Conservation (phyloP, 1,284 basidiomycete genomes). For the Cutaneotrichosporon sp. region DNA sequence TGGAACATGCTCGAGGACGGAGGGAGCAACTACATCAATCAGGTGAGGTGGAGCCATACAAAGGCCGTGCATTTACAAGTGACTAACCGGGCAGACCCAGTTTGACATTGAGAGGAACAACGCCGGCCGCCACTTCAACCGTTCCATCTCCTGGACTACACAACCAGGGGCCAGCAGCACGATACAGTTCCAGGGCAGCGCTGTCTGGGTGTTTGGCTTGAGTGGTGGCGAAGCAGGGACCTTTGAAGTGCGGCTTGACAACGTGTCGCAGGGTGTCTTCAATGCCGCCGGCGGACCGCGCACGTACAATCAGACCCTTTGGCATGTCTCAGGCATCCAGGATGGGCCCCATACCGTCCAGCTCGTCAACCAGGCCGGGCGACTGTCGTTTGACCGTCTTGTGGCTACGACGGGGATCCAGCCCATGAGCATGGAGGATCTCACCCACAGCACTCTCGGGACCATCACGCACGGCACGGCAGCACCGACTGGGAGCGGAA, state of each 20-base stretch:
- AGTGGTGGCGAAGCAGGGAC: slow-evolving; percentile 25
- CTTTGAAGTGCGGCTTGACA: slow-evolving; percentile 33
- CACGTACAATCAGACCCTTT: slow-evolving; percentile 33
- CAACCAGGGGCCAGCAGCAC: slow-evolving; percentile 20
- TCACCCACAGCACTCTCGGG: background rate
- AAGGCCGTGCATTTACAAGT: background rate
- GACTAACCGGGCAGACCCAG: slow-evolving; percentile 19
- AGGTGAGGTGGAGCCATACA: slow-evolving; percentile 21
- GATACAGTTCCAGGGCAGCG: slow-evolving; percentile 27
- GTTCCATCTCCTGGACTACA: slow-evolving; percentile 34
- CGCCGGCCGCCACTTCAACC: slow-evolving; percentile 20
- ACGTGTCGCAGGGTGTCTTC: slow-evolving; percentile 23
- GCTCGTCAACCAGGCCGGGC: slow-evolving; percentile 23
- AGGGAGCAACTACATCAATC: slow-evolving; percentile 32
- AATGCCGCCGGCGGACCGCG: slow-evolving; percentile 22
- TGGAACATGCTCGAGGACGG: slow-evolving; percentile 41
- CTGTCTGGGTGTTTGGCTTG: slow-evolving; percentile 33
- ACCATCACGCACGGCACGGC: background rate
- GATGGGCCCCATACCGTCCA: slow-evolving; percentile 25
- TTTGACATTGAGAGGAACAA: slow-evolving; percentile 19
- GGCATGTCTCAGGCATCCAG: slow-evolving; percentile 22
- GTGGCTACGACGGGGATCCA: slow-evolving; percentile 18
- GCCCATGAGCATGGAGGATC: slow-evolving; percentile 9
- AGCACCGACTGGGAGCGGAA: background rate
- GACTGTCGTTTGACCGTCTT: slow-evolving; percentile 33